A percentile compares a stretch with the other conserved stretches of the same genome.
Evolutionary conservation across 2,329 filamentous ascomycete genomes (phyloP).

Genomic region (Talaromyces sp.): DNA sequence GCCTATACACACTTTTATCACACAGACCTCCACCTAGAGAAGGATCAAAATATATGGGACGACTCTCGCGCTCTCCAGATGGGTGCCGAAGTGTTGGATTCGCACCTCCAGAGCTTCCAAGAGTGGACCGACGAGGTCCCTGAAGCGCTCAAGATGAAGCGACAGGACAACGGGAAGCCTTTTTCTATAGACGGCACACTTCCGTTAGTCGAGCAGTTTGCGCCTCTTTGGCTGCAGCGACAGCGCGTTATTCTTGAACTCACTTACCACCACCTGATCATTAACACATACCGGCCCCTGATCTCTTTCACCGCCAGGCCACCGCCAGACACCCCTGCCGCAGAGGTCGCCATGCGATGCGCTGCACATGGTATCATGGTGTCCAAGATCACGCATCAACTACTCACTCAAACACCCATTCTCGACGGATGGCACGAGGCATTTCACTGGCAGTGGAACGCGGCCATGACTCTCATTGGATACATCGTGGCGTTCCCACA

Average conservation of each 20-base stretch:
- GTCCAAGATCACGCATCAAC: constrained; percentile 2
- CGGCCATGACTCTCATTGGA: constrained; percentile 29
- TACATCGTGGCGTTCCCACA: constrained; percentile 28
- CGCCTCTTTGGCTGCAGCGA: constrained; percentile 3
- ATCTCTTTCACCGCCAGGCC: constrained; percentile 1
- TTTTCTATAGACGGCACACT: not conserved
- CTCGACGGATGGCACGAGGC: constrained; percentile 24
- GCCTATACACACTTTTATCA: constrained; percentile 4
- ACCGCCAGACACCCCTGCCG: not conserved
- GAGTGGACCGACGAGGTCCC: constrained; percentile 6
- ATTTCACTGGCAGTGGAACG: constrained; percentile 26
- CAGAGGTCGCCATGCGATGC: not conserved
- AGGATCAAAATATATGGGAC: constrained; percentile 6
- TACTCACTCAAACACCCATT: constrained; percentile 6
- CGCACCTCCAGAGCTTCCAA: not conserved
- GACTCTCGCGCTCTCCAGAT: not conserved
- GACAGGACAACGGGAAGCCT: not conserved
- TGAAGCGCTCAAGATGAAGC: not conserved
- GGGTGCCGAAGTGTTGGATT: not conserved
- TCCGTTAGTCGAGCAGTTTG: constrained; percentile 4
- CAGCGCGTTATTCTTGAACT: constrained; percentile 7
- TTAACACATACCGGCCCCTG: constrained; percentile 4
- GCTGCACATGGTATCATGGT: constrained; percentile 1
- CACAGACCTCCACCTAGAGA: not conserved
- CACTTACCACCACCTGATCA: constrained; percentile 6